A percentile compares a stretch with the other conserved stretches of the same genome.
phyloP scores from a whole-genome alignment of 495 filamentous ascomycete species.

The Penicillium robsamsonii region DNA sequence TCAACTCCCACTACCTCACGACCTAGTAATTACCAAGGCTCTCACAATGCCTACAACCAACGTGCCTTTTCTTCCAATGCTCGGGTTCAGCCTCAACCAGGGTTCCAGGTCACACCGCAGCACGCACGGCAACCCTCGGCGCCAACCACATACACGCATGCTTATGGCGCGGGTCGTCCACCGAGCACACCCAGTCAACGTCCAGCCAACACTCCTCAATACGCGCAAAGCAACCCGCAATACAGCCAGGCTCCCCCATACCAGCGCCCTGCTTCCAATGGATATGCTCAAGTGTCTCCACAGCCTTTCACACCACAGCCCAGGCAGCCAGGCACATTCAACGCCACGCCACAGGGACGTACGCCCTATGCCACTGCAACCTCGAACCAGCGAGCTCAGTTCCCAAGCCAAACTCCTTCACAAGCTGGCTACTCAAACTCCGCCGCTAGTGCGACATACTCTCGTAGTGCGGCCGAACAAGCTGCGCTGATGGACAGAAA shows the following conservation, averaged over 20 bases:
- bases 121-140: constrained; percentile 43
- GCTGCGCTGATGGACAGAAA: constrained; percentile 46
- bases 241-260: constrained; percentile 38
- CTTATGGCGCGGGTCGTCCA: constrained; percentile 36
- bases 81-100: constrained; percentile 31
- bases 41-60: constrained; percentile 36
- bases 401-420: constrained; percentile 25
- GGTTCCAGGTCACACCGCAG: constrained; percentile 40
- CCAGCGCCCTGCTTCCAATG: constrained; percentile 41
- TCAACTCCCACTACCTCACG: constrained; percentile 33
- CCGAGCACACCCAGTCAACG: constrained; percentile 47
- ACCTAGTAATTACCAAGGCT: constrained; percentile 30
- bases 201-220: constrained; percentile 35
- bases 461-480: constrained; percentile 48
- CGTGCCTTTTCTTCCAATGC: constrained; percentile 34
- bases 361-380: constrained; percentile 31
- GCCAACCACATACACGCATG: constrained; percentile 34
- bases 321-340: constrained; percentile 40
- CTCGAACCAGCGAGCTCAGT: constrained; percentile 17
- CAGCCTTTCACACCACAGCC: constrained; percentile 43
- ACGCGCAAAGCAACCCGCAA: constrained; percentile 38
- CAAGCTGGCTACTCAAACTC: constrained; percentile 40
- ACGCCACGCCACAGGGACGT: constrained; percentile 27
- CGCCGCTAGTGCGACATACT: constrained; percentile 40
- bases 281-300: constrained; percentile 40